Conservation (phyloP, 768 basidiomycete species). For the Kwoniella heveanensis region DNA sequence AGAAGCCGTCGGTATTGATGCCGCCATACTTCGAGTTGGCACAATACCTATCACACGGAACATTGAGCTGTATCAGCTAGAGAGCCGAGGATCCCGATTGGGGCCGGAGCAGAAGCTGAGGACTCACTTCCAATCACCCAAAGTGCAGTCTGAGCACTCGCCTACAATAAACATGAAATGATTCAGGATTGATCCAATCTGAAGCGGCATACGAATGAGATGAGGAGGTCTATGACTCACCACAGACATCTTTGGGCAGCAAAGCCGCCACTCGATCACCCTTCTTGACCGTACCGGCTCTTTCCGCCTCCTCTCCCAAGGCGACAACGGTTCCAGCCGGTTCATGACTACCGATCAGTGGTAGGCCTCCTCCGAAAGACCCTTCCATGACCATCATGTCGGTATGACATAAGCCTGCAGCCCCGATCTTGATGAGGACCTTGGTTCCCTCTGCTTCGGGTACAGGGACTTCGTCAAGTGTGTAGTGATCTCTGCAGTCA, state of each 20-base stretch:
- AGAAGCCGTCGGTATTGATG: slow-evolving; percentile 24
- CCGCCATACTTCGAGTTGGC: slow-evolving; percentile 20
- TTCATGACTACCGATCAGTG: slow-evolving; percentile 29
- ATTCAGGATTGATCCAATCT: no score
- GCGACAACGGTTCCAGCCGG: slow-evolving; percentile 31
- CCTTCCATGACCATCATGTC: slow-evolving; percentile 22
- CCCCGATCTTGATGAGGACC: slow-evolving; percentile 27
- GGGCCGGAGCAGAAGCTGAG: no score
- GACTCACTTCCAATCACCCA: slow-evolving; percentile 21
- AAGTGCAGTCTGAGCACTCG: slow-evolving; percentile 19
- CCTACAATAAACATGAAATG: no score
- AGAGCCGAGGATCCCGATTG: no score
- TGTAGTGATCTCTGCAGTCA: slow-evolving; percentile 23
- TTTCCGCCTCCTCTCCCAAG: slow-evolving; percentile 11
- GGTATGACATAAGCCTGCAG: slow-evolving; percentile 36
- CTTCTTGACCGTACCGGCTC: slow-evolving; percentile 1
- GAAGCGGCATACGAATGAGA: no score
- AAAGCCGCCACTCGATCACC: slow-evolving; percentile 19
- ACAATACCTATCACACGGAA: slow-evolving; percentile 16
- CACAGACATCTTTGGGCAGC: slow-evolving; percentile 13
- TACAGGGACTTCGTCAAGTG: slow-evolving; percentile 19
- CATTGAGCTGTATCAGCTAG: no score
- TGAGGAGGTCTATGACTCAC: slow-evolving; percentile 14
- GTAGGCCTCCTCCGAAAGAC: slow-evolving; percentile 12
- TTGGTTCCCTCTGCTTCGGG: slow-evolving; percentile 13